Conservation (phyloP, 148 eudicot genomes). For the Rhododendron mucronatum region DNA sequence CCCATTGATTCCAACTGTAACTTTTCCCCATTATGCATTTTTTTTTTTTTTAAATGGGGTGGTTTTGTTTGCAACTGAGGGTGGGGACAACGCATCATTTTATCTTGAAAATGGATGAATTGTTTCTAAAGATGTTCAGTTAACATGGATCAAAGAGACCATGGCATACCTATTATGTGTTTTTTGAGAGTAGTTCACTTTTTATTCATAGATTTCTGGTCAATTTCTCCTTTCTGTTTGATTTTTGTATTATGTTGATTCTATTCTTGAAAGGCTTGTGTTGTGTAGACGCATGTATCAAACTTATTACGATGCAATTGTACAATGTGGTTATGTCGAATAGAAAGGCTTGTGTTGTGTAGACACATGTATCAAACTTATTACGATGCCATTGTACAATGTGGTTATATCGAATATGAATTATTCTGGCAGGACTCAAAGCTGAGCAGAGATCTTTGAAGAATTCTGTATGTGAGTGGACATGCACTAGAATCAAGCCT, state of each 20-base stretch:
- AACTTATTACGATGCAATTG: no score
- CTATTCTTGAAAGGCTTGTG: constrained; percentile 70
- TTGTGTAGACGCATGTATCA: no score
- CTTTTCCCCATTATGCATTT: background rate
- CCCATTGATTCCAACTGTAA: background rate
- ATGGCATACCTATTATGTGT: no score
- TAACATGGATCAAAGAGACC: no score
- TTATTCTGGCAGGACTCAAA: no score
- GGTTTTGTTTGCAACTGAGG: background rate
- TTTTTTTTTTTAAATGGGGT: background rate
- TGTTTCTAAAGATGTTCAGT: no score
- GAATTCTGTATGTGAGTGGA: no score
- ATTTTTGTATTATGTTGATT: constrained; percentile 73
- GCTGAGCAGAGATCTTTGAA: no score
- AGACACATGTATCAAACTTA: no score
- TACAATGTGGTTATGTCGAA: constrained; percentile 8
- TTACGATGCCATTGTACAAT: no score
- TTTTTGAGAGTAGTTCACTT: background rate
- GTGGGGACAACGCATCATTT: background rate
- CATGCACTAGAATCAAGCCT: constrained; percentile 24
- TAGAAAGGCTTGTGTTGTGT: no score
- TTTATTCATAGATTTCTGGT: background rate
- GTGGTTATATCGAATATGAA: no score
- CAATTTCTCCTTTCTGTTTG: background rate
- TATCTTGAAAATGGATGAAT: background rate